These are phyloP conservation scores for Telopea speciosissima DNA, from an alignment of 177 flowering plant genomes.

Conservation along the genomic window DNA sequence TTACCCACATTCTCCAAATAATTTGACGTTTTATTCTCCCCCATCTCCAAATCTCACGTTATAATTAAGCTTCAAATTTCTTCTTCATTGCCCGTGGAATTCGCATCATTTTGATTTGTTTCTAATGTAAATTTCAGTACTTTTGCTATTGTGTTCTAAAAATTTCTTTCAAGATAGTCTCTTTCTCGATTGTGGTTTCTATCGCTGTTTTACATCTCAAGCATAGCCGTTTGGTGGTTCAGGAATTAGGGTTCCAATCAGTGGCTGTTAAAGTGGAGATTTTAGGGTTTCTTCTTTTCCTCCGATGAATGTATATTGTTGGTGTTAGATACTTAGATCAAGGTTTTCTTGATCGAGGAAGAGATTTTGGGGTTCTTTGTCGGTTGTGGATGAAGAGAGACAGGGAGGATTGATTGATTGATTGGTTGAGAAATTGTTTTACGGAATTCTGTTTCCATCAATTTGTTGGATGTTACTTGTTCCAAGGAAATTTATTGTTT, in stretches of 20 bases:
- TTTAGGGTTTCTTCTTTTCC: constrained; percentile 6
- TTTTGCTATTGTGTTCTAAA: neutral
- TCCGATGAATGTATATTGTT: neutral
- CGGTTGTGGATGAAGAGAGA: neutral
- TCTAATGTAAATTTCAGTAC: neutral
- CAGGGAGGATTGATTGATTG: neutral
- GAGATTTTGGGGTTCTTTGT: constrained; percentile 2
- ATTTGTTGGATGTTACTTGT: neutral
- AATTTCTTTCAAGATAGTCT: too few species aligned
- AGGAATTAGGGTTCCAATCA: constrained; percentile 4
- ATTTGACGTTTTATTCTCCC: neutral
- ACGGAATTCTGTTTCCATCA: neutral
- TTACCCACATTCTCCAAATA: neutral
- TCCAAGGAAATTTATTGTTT: neutral
- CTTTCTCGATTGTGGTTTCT: neutral
- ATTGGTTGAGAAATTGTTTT: neutral
- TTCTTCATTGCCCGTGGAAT: neutral
- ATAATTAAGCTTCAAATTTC: neutral
- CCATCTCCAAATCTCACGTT: neutral
- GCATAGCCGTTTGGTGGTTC: constrained; percentile 1
- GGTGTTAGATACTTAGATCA: constrained; percentile 4
- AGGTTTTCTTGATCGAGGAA: neutral
- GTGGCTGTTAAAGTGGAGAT: constrained; percentile 3
- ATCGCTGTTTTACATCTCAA: neutral
- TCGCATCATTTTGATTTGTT: constrained; percentile 6